A percentile compares a stretch with the other conserved stretches of the same genome.
Evolutionary conservation across 495 filamentous ascomycete genomes (phyloP).

Genomic region (Apiosordaria backusii): DNA sequence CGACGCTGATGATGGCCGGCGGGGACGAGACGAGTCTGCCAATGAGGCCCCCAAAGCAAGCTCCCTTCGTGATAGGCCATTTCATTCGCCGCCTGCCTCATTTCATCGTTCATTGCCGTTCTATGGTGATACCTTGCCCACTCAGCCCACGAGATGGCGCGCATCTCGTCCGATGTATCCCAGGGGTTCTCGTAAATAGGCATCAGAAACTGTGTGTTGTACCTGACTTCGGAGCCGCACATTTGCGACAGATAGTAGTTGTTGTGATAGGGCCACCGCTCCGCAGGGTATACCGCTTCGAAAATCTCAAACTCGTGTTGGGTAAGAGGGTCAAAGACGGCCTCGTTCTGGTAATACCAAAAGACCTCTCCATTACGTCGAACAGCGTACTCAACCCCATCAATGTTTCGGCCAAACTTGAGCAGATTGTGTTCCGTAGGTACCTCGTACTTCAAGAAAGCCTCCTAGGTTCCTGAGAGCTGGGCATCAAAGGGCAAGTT

Average conservation of each 20-base stretch:
- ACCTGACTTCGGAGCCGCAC: not conserved
- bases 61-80: not conserved
- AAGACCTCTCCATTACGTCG: not conserved
- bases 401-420: not conserved
- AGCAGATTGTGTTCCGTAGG: not conserved
- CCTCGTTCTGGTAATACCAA: not conserved
- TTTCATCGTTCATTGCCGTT: not conserved
- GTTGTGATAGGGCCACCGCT: not conserved
- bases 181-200: not conserved
- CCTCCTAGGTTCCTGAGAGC: not conserved
- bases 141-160: not conserved
- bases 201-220: not conserved
- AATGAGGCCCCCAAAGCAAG: not conserved
- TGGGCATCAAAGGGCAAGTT: not conserved
- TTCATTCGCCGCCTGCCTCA: not conserved
- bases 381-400: not conserved
- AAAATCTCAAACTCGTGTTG: not conserved
- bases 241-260: not conserved
- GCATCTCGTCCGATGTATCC: not conserved
- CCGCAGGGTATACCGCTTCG: not conserved
- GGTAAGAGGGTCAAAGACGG: not conserved
- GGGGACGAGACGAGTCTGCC: not conserved
- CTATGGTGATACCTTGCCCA: not conserved
- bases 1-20: not conserved
- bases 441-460: not conserved